These are phyloP conservation scores for Diplodia scrobiculata DNA, from an alignment of 2,329 filamentous ascomycete species.

Conservation along the genomic window DNA sequence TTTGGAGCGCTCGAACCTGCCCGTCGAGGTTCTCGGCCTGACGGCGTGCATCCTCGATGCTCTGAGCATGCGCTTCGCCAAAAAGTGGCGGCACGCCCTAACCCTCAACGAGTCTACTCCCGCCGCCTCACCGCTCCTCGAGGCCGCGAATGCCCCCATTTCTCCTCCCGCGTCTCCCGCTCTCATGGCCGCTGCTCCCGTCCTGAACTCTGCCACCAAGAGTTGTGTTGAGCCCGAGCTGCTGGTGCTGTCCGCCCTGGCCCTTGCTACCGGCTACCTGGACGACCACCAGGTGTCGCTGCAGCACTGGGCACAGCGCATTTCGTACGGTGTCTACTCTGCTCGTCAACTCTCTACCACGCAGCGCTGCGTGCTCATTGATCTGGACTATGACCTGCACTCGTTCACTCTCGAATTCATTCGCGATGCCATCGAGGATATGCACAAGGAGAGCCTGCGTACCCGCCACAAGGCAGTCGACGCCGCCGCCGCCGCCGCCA, in stretches of 20 bases:
- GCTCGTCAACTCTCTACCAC: conserved; percentile 41
- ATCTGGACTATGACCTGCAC: conserved; percentile 45
- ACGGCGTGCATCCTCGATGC: conserved; percentile 45
- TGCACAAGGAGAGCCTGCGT: conserved; percentile 35
- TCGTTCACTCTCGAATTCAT: conserved; percentile 42
- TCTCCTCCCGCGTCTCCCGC: conserved; percentile 18
- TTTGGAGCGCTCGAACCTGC: conserved; percentile 40
- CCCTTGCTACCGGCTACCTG: conserved; percentile 42
- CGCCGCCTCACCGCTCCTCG: conserved; percentile 31
- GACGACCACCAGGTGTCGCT: conserved; percentile 39
- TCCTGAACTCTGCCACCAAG: conserved; percentile 8
- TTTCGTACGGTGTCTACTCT: conserved; percentile 36
- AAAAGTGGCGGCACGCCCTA: conserved; percentile 38
- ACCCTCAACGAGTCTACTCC: conserved; percentile 32
- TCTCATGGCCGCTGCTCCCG: conserved; percentile 7
- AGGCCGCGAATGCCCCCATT: conserved; percentile 31
- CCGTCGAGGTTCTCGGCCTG: conserved; percentile 43
- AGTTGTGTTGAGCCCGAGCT: conserved; percentile 38
- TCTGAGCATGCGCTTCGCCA: conserved; percentile 40
- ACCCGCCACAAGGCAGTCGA: conserved; percentile 20
- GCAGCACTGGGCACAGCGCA: conserved; percentile 41
- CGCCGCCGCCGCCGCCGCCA: background rate
- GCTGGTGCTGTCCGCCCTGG: conserved; percentile 42
- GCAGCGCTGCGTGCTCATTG: conserved; percentile 40
- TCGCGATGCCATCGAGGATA: conserved; percentile 37